Evolutionary conservation across 139 green algal species (phyloP).

Genomic region (Pseudopediastrum boryanum): DNA sequence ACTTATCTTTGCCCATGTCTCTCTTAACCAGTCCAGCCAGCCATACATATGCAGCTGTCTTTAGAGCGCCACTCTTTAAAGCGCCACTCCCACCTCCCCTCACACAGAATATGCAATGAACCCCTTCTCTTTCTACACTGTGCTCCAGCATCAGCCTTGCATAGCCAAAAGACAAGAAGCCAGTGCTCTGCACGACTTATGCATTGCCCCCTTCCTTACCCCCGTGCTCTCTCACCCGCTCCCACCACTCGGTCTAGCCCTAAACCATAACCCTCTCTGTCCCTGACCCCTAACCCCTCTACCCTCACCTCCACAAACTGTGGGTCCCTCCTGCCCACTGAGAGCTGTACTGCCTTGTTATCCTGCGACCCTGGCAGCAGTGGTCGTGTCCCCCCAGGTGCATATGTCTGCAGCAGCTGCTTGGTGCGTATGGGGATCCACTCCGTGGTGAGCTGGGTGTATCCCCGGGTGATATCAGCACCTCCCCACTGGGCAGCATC

Average conservation of each 20-base stretch:
- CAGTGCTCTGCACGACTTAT: too few relatives aligned
- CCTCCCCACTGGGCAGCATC: conserved; percentile 36
- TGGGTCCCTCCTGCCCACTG: not conserved
- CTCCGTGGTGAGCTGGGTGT: conserved; percentile 58
- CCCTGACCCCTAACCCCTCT: not conserved
- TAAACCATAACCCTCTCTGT: not conserved
- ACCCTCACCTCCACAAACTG: not conserved
- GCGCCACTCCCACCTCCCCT: too few relatives aligned
- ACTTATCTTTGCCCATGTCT: too few relatives aligned
- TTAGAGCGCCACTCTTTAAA: too few relatives aligned
- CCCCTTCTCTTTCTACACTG: too few relatives aligned
- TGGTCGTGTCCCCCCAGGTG: conserved; percentile 24
- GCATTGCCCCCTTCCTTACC: not conserved
- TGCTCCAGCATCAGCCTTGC: too few relatives aligned
- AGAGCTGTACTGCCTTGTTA: not conserved
- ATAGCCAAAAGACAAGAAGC: too few relatives aligned
- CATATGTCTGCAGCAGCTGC: conserved; percentile 45
- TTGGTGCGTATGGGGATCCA: conserved; percentile 51
- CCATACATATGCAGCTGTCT: too few relatives aligned
- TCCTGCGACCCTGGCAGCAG: conserved; percentile 41
- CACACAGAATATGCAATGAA: too few relatives aligned
- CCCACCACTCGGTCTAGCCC: not conserved
- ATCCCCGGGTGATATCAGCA: conserved; percentile 55
- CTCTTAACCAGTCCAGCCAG: too few relatives aligned
- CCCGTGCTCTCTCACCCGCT: not conserved